phyloP scores from a whole-genome alignment of 805 yeast species.

The Brettanomyces custersianus region DNA sequence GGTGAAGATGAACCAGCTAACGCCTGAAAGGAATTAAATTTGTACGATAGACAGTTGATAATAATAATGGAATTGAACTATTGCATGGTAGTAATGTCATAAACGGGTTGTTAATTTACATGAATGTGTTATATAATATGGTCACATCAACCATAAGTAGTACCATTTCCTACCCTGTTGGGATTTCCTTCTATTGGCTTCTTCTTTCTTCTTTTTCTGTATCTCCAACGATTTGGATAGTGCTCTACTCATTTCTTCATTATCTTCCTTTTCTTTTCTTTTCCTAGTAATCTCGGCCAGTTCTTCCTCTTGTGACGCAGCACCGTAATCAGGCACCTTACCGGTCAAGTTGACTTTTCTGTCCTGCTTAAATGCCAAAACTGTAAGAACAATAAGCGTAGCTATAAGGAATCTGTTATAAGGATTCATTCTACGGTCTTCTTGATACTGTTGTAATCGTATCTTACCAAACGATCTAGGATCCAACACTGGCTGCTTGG shows the following conservation, averaged over 20 bases:
- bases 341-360: constrained; percentile 25
- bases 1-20: too few species aligned
- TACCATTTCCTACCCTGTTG: constrained; percentile 33
- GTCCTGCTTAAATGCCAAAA: constrained; percentile 50
- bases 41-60: constrained; percentile 1
- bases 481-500: constrained; percentile 29
- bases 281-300: constrained; percentile 6
- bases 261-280: constrained; percentile 6
- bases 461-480: constrained; percentile 29
- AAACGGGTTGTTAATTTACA: too few species aligned
- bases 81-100: neutral
- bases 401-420: constrained; percentile 46
- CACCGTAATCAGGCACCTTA: constrained; percentile 23
- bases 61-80: neutral
- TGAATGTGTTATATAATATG: too few species aligned
- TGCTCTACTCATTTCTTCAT: constrained; percentile 9
- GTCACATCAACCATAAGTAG: constrained; percentile 37
- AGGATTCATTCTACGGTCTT: constrained; percentile 49
- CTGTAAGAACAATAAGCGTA: constrained; percentile 35
- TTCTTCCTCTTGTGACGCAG: constrained; percentile 14
- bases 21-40: too few species aligned
- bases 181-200: constrained; percentile 1
- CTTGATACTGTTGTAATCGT: constrained; percentile 34
- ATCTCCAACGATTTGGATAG: neutral
- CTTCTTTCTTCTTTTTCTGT: neutral